A percentile compares a stretch with the other conserved stretches of the same genome.
phyloP scores from a whole-genome alignment of 2,329 filamentous ascomycete species.

The Phaeophleospora eucalypticola region DNA sequence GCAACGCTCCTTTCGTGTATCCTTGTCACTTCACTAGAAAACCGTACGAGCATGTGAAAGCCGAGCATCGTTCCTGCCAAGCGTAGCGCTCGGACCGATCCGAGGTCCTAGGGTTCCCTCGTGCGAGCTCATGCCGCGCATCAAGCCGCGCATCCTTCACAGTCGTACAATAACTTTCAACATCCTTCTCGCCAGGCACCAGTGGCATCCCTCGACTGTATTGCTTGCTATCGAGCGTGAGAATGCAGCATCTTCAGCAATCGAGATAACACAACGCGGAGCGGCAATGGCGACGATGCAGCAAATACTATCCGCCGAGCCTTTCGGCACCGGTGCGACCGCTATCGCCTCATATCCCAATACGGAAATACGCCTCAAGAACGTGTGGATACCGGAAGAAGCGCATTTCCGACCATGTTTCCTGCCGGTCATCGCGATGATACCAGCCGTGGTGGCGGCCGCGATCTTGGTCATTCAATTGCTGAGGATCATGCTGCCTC shows the following conservation, averaged over 20 bases:
- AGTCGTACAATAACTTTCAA: neutral
- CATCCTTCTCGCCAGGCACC: neutral
- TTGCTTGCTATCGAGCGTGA: neutral
- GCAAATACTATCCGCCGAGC: conserved; percentile 1
- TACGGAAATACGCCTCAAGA: conserved; percentile 21
- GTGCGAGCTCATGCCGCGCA: too few relatives aligned
- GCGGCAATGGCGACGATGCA: neutral
- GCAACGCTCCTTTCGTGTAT: too few relatives aligned
- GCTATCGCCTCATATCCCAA: neutral
- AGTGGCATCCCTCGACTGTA: neutral
- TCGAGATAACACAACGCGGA: neutral
- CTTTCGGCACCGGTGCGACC: neutral
- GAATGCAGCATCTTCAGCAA: neutral
- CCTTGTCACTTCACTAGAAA: too few relatives aligned
- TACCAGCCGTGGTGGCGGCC: conserved; percentile 37
- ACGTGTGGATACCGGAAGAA: conserved; percentile 32
- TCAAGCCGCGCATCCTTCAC: neutral
- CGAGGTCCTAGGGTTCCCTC: too few relatives aligned
- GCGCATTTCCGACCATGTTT: conserved; percentile 41
- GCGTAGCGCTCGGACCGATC: neutral
- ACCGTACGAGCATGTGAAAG: neutral
- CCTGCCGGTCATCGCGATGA: conserved; percentile 35
- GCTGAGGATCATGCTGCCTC: conserved; percentile 25
- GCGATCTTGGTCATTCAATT: conserved; percentile 37
- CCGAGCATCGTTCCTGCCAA: neutral